Percentiles rank a stretch among this genome's conserved stretches.
These are phyloP conservation scores for Gracilaria domingensis DNA, from an alignment of 23 red algal species.

Conservation along the genomic window DNA sequence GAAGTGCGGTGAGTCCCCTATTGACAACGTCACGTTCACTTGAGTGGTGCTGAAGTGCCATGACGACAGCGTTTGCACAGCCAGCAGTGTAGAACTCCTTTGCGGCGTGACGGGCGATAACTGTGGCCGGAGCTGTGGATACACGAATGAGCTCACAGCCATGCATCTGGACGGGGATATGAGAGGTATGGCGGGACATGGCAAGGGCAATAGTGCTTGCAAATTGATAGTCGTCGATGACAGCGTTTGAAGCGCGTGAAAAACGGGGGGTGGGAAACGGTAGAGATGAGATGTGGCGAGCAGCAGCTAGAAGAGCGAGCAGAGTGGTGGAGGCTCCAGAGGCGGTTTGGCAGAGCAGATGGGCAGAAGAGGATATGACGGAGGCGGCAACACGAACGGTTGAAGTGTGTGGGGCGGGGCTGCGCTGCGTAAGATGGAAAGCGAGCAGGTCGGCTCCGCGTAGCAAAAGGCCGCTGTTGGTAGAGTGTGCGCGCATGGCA, in stretches of 20 bases:
- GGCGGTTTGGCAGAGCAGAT: conserved; percentile 28
- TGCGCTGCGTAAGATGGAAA: conserved; percentile 61
- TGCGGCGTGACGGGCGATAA: conserved; percentile 46
- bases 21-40: conserved; percentile 47
- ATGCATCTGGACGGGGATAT: conserved; percentile 50
- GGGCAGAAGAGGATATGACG: conserved; percentile 17
- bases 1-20: conserved; percentile 39
- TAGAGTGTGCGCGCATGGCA: conserved; percentile 53
- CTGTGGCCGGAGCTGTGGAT: conserved; percentile 33
- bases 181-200: conserved; percentile 35
- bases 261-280: conserved; percentile 47
- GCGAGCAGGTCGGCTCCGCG: conserved; percentile 62
- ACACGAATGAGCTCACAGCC: conserved; percentile 68
- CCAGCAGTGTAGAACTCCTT: conserved; percentile 64
- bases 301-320: conserved; percentile 50
- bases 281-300: conserved; percentile 51
- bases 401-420: conserved; percentile 27
- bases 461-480: conserved; percentile 45
- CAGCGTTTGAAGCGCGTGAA: conserved; percentile 35
- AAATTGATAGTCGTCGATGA: conserved; percentile 58
- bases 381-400: conserved; percentile 44
- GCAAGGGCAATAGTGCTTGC: conserved; percentile 46
- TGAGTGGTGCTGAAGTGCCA: conserved; percentile 29
- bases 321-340: conserved; percentile 58
- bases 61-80: conserved; percentile 49